Conservation (phyloP, 1,284 basidiomycete genomes). For the Ceratobasidium sp. region DNA sequence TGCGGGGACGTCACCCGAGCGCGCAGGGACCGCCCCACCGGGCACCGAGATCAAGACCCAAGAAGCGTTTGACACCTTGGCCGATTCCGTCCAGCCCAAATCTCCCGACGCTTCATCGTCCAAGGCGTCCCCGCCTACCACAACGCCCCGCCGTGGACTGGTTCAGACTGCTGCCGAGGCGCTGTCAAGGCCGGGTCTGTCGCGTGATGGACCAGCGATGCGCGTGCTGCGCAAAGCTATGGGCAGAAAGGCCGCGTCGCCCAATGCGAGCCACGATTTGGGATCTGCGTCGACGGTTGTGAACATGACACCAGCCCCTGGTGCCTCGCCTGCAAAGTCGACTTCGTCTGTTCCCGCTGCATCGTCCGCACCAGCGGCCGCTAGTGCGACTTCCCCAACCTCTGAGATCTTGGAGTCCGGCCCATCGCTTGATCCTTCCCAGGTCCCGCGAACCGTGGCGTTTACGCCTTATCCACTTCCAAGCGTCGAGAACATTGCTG, state of each 20-base stretch:
- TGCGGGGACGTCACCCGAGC: slow-evolving; percentile 18
- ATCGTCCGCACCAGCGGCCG: background rate
- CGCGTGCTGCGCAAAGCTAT: slow-evolving; percentile 40
- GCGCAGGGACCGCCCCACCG: slow-evolving; percentile 36
- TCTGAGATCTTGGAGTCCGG: slow-evolving; percentile 1
- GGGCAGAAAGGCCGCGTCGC: slow-evolving; percentile 31
- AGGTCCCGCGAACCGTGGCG: slow-evolving; percentile 28
- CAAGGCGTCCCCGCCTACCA: slow-evolving; percentile 7
- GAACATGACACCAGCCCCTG: slow-evolving; percentile 36
- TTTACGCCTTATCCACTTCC: slow-evolving; percentile 29
- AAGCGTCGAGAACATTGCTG: slow-evolving; percentile 36
- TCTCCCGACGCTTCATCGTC: slow-evolving; percentile 13
- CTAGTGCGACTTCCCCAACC: background rate
- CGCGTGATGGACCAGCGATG: slow-evolving; percentile 33
- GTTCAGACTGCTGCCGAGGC: slow-evolving; percentile 17
- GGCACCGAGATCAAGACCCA: slow-evolving; percentile 30
- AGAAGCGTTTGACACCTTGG: slow-evolving; percentile 25
- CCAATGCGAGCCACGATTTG: slow-evolving; percentile 29
- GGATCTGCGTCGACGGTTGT: slow-evolving; percentile 40
- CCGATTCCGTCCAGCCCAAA: slow-evolving; percentile 27
- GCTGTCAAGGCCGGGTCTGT: slow-evolving; percentile 23
- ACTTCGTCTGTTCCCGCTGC: slow-evolving; percentile 24
- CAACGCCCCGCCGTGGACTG: slow-evolving; percentile 23
- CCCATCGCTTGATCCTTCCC: background rate
- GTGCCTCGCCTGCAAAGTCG: slow-evolving; percentile 20